Evolutionary conservation across 371 early-diverging fungal genomes (phyloP).

Genomic region (Mucor racemosus): DNA sequence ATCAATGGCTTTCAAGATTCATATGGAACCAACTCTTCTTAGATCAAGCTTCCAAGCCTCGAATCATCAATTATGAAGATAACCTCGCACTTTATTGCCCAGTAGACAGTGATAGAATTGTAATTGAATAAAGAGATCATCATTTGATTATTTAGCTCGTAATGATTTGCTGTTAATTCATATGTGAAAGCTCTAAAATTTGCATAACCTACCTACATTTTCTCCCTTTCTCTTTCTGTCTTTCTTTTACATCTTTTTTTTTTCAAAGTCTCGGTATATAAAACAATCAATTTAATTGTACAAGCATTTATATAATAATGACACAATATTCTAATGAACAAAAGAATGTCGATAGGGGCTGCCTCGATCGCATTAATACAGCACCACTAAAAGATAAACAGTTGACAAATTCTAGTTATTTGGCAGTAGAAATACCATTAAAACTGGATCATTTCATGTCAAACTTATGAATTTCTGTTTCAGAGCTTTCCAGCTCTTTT

Average conservation of each 20-base stretch:
- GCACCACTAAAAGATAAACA: constrained; percentile 54
- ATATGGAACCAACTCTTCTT: too few relatives aligned
- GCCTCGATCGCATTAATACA: constrained; percentile 52
- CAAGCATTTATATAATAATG: background rate
- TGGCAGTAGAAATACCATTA: constrained; percentile 57
- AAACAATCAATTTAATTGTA: background rate
- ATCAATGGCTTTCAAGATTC: too few relatives aligned
- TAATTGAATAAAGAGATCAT: too few relatives aligned
- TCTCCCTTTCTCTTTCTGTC: background rate
- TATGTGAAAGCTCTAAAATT: background rate
- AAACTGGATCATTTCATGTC: constrained; percentile 58
- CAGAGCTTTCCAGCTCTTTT: constrained; percentile 36
- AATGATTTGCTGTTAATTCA: background rate
- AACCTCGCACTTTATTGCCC: too few relatives aligned
- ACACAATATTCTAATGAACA: background rate
- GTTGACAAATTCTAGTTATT: constrained; percentile 52
- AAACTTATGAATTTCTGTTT: constrained; percentile 45
- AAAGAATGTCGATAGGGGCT: constrained; percentile 24
- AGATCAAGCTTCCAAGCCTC: too few relatives aligned
- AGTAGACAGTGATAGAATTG: too few relatives aligned
- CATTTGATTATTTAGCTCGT: background rate
- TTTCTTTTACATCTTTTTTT: background rate
- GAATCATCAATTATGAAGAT: too few relatives aligned
- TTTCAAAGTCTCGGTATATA: background rate
- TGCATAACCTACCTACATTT: background rate